Base-by-base conservation (phyloP, 768 basidiomycete genomes). In the Hygrophoropsis aurantiaca region DNA sequence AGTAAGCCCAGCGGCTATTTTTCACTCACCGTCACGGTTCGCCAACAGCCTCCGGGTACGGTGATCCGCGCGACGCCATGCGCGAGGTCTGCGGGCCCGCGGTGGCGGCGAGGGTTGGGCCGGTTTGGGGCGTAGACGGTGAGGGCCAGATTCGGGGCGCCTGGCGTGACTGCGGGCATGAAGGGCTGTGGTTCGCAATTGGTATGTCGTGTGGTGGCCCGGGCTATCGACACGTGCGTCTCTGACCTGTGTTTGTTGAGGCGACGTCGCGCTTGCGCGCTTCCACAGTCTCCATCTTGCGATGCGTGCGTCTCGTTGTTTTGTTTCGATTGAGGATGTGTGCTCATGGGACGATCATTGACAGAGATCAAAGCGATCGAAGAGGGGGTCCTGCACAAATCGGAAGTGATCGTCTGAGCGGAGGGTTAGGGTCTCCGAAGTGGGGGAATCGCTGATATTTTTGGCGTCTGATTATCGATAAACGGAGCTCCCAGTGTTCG, bases 61-160 rank as follows among this genome's bases (percentile, higher is more conserved):
- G 76, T 13, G 73, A 79, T 53, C 56, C 70, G 0, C 66, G 66
- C 18, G 65, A 69, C 11, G 63, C 69, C 19, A 58, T 80, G 41
- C 65, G 63, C 32, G 61, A 65, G 1, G 59, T 84, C 5, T 74
- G 79, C 35, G 80, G 76, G 1, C 66, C 74, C 9, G 66, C 74
- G 25, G 56, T 79, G 2, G 72, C 68, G 0, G 58, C 71, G 44
- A 67, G 73, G 58, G 67, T 83, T 47, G 70, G 74, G 26, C 64
- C 67, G 11, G 61, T 87, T 13, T 81, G 86, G 87, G 80, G 84
- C 15, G 47, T 85, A 39, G 74, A 83, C 51, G 65, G 72, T 18
- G 82, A 90, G 65, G 82, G 84, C 0, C 84, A 87, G 58, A 56
- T 81, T 20, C 63, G 71, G 1, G 72, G 77, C 2, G 54, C 56